Base-by-base conservation (phyloP, 2,329 filamentous ascomycete species). In the Emmonsiellopsis sp. region DNA sequence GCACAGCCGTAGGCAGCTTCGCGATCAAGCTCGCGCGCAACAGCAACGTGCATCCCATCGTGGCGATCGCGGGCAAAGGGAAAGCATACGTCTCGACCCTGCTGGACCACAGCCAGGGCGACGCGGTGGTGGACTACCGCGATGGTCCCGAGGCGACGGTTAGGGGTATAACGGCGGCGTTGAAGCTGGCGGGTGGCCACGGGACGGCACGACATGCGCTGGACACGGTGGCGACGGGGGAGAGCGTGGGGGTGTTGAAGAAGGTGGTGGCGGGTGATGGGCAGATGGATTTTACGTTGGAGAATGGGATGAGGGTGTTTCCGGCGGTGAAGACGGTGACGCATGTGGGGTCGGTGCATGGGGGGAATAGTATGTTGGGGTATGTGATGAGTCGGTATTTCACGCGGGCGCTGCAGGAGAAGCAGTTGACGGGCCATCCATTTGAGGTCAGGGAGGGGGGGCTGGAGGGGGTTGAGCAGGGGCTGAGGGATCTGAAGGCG, bases 101-200 rank as follows among this genome's bases (percentile, higher is more conserved):
- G 34, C 74, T 84, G 52, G 76, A 82, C 61, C 63, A 64, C 8
- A 65, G 63, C 50, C 79, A 79, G 61, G 81, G 81, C 40, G 82
- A 85, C 60, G 67, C 70, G 0, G 68, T 85, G 20, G 63, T 85
- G 54, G 82, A 85, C 68, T 84, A 85, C 65, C 79, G 82, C 30
- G 63, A 71, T 0, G 82, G 81, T 8, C 73, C 79, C 52, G 77
- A 79, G 0, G 72, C 73, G 2, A 70, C 83, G 5, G 69, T 79
- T 0, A 59, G 65, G 52, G 65, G 67, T 13, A 69, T 82, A 58
- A 68, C 73, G 37, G 67, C 72, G 16, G 20, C 51, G 38, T n/a
- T 54, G 30, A 11, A 73, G 73, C 2, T 67, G 76, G 11, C 65
- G 73, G 3, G n/a, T n/a, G n/a, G 38, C 16, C 43, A 67, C 67